Conservation (phyloP, 306 rosid genomes). For the Ammopiptanthus mongolicus region DNA sequence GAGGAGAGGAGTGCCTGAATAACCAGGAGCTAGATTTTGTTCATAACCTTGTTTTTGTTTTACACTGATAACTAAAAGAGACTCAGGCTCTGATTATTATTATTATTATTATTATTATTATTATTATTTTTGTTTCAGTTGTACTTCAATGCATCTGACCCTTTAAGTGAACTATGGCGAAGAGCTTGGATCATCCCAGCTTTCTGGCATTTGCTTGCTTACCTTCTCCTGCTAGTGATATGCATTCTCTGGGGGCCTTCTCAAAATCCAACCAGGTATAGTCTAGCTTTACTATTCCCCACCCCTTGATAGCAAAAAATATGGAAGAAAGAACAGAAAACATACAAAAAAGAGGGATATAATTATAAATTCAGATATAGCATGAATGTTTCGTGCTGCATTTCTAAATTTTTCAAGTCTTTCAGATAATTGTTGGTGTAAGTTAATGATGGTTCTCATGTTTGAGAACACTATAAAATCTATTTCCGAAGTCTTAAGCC, state of each 20-base stretch:
- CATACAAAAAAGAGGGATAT: neutral
- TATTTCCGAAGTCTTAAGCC: neutral
- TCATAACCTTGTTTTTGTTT: neutral
- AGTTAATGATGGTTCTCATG: neutral
- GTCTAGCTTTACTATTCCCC: neutral
- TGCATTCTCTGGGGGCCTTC: constrained; percentile 77
- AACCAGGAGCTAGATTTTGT: neutral
- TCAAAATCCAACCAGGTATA: constrained; percentile 67
- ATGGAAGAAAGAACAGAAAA: neutral
- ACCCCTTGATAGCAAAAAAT: neutral
- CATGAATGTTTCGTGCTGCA: neutral
- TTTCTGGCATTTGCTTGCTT: constrained; percentile 71
- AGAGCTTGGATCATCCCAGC: constrained; percentile 75
- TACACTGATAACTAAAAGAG: neutral
- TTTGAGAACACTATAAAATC: too few species aligned
- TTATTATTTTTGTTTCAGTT: constrained; percentile 56
- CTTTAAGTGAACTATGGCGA: constrained; percentile 67
- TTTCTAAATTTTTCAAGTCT: neutral
- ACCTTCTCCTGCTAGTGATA: constrained; percentile 47
- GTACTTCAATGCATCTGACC: constrained; percentile 75
- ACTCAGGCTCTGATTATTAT: constrained; percentile 5
- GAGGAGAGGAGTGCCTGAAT: neutral
- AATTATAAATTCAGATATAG: neutral
- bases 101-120: too few species aligned
- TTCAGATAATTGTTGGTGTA: neutral